Evolutionary conservation across 805 yeast genomes (phyloP).

Genomic region (Lipomyces sp.): DNA sequence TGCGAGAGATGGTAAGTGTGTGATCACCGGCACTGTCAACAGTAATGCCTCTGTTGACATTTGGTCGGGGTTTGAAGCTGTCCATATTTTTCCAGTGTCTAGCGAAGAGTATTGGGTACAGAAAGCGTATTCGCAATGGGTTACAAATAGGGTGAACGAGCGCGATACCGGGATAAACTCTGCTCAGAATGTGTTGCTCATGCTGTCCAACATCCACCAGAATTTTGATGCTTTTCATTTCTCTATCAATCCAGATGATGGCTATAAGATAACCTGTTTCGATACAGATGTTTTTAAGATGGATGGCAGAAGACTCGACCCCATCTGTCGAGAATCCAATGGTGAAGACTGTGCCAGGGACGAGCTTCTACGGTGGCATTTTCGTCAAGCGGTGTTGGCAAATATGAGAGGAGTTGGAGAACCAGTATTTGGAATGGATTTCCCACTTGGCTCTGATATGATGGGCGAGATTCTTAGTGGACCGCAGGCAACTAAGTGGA

Average conservation of each 20-base stretch:
- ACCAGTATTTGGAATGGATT: neutral
- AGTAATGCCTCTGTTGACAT: neutral
- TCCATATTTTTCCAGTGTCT: constrained; percentile 3
- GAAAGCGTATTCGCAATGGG: neutral
- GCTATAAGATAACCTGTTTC: constrained; percentile 2
- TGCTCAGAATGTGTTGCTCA: neutral
- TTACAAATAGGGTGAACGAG: neutral
- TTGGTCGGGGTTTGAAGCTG: neutral
- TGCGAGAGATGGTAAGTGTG: constrained; percentile 3
- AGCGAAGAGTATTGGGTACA: constrained; percentile 1
- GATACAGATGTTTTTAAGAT: neutral
- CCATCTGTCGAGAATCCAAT: neutral
- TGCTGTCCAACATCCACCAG: neutral
- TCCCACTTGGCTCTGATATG: constrained; percentile 3
- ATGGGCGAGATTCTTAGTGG: constrained; percentile 3
- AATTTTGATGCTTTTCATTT: neutral
- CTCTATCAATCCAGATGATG: constrained; percentile 1
- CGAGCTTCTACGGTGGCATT: constrained; percentile 1
- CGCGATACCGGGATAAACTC: neutral
- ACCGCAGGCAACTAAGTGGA: neutral
- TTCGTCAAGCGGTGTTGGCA: neutral
- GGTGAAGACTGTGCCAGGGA: neutral
- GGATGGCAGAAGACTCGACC: neutral
- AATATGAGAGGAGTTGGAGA: neutral
- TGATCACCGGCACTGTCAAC: neutral